Conservation (phyloP, 208 protist genomes). For the Phytomonas sp. region DNA sequence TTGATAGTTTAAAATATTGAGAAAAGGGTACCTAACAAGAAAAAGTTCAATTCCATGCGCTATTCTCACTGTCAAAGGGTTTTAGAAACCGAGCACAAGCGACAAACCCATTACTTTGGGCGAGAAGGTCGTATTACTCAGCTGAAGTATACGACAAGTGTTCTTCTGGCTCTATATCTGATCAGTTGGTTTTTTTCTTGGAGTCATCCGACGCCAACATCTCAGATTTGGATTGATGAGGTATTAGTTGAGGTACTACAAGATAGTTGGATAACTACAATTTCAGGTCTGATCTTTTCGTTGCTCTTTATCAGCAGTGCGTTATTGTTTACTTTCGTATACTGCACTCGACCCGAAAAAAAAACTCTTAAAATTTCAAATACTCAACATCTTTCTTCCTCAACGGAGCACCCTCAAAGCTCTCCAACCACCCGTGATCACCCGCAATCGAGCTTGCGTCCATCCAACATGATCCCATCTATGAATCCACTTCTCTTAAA, state of each 20-base stretch:
- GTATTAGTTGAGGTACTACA: constrained; percentile 75
- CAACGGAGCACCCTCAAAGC: not conserved
- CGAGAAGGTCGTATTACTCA: constrained; percentile 12
- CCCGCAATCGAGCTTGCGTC: not conserved
- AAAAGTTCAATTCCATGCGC: constrained; percentile 13
- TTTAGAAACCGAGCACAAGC: constrained; percentile 19
- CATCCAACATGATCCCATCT: not conserved
- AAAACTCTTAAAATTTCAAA: not conserved
- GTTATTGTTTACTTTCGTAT: not conserved
- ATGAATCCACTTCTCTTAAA: not conserved
- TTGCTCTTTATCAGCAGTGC: not conserved
- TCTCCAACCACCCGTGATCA: not conserved
- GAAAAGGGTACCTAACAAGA: not conserved
- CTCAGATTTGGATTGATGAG: constrained; percentile 53
- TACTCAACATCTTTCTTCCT: not conserved
- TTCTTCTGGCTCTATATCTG: constrained; percentile 11
- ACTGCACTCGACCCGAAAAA: not conserved
- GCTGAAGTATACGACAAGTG: constrained; percentile 13
- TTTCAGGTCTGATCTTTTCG: not conserved
- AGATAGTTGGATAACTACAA: constrained; percentile 15
- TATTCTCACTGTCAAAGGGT: constrained; percentile 20
- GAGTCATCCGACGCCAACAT: constrained; percentile 25
- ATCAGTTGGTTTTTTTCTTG: constrained; percentile 15
- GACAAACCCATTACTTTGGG: constrained; percentile 10
- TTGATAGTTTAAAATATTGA: not conserved